These are phyloP conservation scores for Sphagnum contortum DNA, from an alignment of 225 moss, liverwort and hornwort species.

Conservation along the genomic window DNA sequence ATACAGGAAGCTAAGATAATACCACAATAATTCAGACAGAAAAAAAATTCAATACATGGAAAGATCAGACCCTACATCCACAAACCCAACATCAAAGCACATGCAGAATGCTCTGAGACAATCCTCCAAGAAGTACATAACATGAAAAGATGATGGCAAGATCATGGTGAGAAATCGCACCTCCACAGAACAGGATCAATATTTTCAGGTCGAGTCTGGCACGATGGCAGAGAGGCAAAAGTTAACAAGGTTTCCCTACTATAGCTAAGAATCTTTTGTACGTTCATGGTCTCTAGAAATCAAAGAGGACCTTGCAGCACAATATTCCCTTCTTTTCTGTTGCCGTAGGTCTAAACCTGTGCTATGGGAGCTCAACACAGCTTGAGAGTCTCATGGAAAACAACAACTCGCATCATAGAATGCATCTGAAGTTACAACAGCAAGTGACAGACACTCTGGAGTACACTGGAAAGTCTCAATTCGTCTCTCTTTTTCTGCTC, in stretches of 20 bases:
- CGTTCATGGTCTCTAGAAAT: too few species aligned
- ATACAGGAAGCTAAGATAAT: neutral
- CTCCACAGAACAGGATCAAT: conserved; percentile 91
- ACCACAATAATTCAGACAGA: neutral
- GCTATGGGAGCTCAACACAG: too few species aligned
- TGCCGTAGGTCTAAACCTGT: too few species aligned
- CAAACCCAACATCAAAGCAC: neutral
- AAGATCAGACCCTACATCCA: neutral
- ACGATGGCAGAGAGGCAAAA: conserved; percentile 68
- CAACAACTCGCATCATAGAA: too few species aligned
- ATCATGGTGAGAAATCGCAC: conserved; percentile 19
- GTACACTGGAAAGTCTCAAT: too few species aligned
- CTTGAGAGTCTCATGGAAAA: too few species aligned
- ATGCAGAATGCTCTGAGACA: neutral
- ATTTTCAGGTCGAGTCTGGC: conserved; percentile 75
- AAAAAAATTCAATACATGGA: neutral
- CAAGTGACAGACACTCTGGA: too few species aligned
- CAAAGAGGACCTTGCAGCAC: too few species aligned
- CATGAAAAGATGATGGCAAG: neutral
- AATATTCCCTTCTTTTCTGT: too few species aligned
- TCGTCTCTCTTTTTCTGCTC: too few species aligned
- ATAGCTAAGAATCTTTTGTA: conserved; percentile 20
- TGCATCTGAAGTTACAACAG: too few species aligned
- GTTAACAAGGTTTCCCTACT: conserved; percentile 67
- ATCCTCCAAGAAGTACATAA: neutral